Evolutionary conservation across 2,329 filamentous ascomycete species (phyloP).

Genomic region (Colletotrichum aenigma): DNA sequence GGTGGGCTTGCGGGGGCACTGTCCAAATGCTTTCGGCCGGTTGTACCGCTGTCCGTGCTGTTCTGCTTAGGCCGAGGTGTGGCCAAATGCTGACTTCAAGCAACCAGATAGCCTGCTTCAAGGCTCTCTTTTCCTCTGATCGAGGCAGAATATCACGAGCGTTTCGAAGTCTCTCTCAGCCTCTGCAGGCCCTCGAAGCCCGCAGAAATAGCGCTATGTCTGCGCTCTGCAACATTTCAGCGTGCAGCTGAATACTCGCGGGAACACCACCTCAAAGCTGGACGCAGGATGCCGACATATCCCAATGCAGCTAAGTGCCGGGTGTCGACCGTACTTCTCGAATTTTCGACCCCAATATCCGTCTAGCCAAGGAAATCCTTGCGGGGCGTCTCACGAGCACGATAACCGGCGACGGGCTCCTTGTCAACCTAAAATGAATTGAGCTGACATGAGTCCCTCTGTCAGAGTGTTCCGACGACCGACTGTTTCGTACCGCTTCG

Average conservation of each 20-base stretch:
- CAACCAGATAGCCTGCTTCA: background rate
- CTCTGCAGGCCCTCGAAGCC: background rate
- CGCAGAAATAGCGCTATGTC: background rate
- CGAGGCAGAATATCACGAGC: background rate
- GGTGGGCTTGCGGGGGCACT: background rate
- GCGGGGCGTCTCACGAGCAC: background rate
- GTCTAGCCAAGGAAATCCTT: constrained; percentile 8
- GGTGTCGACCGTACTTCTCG: background rate
- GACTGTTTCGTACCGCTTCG: background rate
- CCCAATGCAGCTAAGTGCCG: background rate
- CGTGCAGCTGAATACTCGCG: background rate
- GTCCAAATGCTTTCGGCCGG: constrained; percentile 10
- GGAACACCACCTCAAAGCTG: background rate
- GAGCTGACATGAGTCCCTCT: background rate
- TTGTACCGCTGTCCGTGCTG: background rate
- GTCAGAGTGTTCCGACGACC: background rate
- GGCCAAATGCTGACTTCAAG: constrained; percentile 4
- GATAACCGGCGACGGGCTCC: background rate
- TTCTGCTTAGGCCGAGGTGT: constrained; percentile 8
- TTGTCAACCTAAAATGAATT: constrained; percentile 7
- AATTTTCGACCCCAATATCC: constrained; percentile 10
- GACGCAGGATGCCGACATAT: background rate
- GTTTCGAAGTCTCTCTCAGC: background rate
- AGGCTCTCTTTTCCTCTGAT: background rate
- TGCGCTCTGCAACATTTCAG: background rate